These are phyloP conservation scores for Peronospora belbahrii DNA, from an alignment of 352 stramenopile genomes.

Conservation along the genomic window DNA sequence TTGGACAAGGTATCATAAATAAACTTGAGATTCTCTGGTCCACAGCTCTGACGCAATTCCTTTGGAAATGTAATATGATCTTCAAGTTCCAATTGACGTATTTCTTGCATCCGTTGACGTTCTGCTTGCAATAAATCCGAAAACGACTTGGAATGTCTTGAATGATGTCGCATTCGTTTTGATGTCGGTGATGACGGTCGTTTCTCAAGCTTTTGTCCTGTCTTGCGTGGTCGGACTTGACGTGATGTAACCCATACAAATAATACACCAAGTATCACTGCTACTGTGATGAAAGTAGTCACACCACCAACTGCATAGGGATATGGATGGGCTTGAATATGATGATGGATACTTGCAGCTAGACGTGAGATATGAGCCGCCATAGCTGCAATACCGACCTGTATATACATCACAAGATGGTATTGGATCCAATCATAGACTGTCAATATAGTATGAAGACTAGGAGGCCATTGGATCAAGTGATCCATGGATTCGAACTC, in stretches of 20 bases:
- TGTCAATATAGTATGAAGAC: too few species aligned
- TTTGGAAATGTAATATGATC: slow-evolving; percentile 60
- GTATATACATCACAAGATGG: too few species aligned
- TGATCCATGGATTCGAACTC: too few species aligned
- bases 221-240: slow-evolving; percentile 58
- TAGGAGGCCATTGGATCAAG: too few species aligned
- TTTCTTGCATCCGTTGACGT: slow-evolving; percentile 55
- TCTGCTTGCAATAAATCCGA: slow-evolving; percentile 55
- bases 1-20: slow-evolving; percentile 76
- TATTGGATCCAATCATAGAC: too few species aligned
- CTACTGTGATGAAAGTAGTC: slow-evolving; percentile 38
- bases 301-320: slow-evolving; percentile 42
- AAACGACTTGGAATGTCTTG: slow-evolving; percentile 64
- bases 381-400: too few species aligned
- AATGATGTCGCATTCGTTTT: slow-evolving; percentile 55
- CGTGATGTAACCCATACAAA: slow-evolving; percentile 80
- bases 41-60: slow-evolving; percentile 47
- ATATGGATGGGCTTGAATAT: slow-evolving; percentile 27
- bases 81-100: slow-evolving; percentile 48
- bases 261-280: slow-evolving; percentile 37
- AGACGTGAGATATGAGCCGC: slow-evolving; percentile 13
- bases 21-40: slow-evolving; percentile 66
- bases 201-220: slow-evolving; percentile 23
- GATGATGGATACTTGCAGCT: slow-evolving; percentile 11
- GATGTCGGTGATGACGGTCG: slow-evolving; percentile 57